Base-by-base conservation (phyloP, 306 rosid species). In the Prunus kanzakura region DNA sequence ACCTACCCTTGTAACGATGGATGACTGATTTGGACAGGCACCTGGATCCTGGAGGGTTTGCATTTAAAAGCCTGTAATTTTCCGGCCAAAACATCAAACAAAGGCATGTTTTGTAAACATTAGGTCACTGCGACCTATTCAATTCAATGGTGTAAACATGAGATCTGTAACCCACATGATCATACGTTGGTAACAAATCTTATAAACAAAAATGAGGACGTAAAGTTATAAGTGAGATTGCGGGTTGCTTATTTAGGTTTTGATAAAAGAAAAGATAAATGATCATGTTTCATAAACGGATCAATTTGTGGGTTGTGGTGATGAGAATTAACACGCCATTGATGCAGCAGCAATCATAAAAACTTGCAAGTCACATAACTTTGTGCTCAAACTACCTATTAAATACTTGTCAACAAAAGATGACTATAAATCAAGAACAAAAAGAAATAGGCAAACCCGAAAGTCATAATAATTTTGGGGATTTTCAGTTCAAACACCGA, bases 1-100 rank as follows among this genome's bases (percentile, higher is more conserved):
- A 78, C 96, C 97, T n/a, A 88, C 95, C 64, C 79, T 94, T 62
- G 80, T 92, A 45, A 78, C 86, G 8, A 45, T 69, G 61, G 85
- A 87, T 8, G 93, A 84, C 51, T 80, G 71, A 80, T 12, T 74
- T 62, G 64, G 57, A 71, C 76, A 23, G 47, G 55, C 22, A 22
- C 67, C 68, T 41, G 27, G 57, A 11, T 50, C 30, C 57, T 23
- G 56, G 77, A 57, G 41, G 66, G 43, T 72, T 73, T 55, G 13
- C 64, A 35, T 13, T 62, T 11, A 58, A 29, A 60, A 38, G 76
- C 16, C 12, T 25, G 43, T 11, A 43, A 41, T 12, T 38, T 38
- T 41, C 76, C 41, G 55, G 54, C 23, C 65, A 10, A 41, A 43
- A 72, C 63, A 23, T 55, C 15, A 35, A 45, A n/a, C 30, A 46